These are phyloP conservation scores for Cystofilobasidium macerans DNA, from an alignment of 768 basidiomycete genomes.

Conservation along the genomic window DNA sequence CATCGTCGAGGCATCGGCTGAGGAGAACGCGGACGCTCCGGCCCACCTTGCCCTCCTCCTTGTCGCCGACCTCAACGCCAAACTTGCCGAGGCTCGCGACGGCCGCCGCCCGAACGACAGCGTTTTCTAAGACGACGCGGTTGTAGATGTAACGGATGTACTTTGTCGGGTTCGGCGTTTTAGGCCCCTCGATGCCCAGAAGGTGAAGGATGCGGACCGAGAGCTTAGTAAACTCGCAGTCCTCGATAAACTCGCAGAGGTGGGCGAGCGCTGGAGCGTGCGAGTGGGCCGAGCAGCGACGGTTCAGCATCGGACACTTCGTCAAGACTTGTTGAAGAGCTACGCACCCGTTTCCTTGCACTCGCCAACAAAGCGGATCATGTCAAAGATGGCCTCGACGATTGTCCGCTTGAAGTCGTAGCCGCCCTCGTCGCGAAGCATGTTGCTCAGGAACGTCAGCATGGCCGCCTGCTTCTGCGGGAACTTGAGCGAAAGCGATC, in stretches of 20 bases:
- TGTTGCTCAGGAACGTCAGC: constrained; percentile 92
- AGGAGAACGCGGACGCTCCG: constrained; percentile 80
- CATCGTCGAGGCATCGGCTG: constrained; percentile 90
- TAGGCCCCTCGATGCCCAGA: constrained; percentile 90
- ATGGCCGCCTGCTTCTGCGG: constrained; percentile 91
- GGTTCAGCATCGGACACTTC: too few relatives aligned
- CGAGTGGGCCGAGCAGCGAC: too few relatives aligned
- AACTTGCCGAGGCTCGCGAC: constrained; percentile 93
- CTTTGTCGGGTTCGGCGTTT: constrained; percentile 90
- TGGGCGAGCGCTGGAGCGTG: constrained; percentile 63
- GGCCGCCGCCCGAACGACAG: constrained; percentile 91
- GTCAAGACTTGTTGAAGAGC: too few relatives aligned
- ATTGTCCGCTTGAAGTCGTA: constrained; percentile 99
- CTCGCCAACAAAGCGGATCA: constrained; percentile 95
- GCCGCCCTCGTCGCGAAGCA: constrained; percentile 93
- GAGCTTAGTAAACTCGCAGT: constrained; percentile 98
- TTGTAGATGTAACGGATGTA: constrained; percentile 99
- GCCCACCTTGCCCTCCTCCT: constrained; percentile 47
- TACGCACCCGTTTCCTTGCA: constrained; percentile 74
- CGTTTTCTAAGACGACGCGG: constrained; percentile 95
- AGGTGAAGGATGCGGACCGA: constrained; percentile 93
- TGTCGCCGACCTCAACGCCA: constrained; percentile 75
- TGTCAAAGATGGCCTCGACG: constrained; percentile 98
- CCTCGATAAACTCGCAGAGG: constrained; percentile 98
- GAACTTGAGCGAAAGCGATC: constrained; percentile 97